Conservation (phyloP, 2,329 filamentous ascomycete species). For the Fusarium pseudocircinatum region DNA sequence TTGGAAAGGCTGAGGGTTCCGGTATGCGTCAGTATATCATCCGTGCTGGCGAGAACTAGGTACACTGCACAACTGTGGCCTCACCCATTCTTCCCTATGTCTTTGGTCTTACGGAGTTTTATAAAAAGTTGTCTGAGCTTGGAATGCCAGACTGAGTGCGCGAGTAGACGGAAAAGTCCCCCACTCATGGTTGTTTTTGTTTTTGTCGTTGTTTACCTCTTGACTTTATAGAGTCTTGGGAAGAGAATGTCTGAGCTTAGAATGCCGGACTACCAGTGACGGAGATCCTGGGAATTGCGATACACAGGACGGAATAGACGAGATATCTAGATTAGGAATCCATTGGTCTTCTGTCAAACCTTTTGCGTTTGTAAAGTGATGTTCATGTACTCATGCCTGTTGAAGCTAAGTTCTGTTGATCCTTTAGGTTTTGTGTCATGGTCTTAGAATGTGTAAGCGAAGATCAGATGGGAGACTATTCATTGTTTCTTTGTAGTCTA, state of each 20-base stretch:
- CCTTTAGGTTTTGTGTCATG: fast-evolving
- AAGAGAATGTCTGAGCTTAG: background rate
- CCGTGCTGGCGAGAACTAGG: background rate
- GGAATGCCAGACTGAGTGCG: background rate
- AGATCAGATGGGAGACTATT: background rate
- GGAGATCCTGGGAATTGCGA: background rate
- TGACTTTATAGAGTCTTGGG: background rate
- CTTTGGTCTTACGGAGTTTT: background rate
- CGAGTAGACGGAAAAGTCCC: background rate
- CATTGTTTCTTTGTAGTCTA: background rate
- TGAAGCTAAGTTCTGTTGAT: fast-evolving
- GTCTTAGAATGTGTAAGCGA: no score
- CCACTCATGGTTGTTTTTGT: background rate
- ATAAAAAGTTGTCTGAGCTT: background rate
- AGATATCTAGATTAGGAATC: background rate
- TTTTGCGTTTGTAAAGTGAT: background rate
- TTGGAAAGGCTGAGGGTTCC: slow-evolving; percentile 32
- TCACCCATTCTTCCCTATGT: background rate
- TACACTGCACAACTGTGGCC: fast-evolving
- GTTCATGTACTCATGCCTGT: fast-evolving
- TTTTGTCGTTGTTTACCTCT: background rate
- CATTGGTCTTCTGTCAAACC: background rate
- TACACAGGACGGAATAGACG: background rate
- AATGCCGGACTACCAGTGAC: background rate
- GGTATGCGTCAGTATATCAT: slow-evolving; percentile 38